Conservation (phyloP, 2,329 filamentous ascomycete species). For the Penicillium italicum region DNA sequence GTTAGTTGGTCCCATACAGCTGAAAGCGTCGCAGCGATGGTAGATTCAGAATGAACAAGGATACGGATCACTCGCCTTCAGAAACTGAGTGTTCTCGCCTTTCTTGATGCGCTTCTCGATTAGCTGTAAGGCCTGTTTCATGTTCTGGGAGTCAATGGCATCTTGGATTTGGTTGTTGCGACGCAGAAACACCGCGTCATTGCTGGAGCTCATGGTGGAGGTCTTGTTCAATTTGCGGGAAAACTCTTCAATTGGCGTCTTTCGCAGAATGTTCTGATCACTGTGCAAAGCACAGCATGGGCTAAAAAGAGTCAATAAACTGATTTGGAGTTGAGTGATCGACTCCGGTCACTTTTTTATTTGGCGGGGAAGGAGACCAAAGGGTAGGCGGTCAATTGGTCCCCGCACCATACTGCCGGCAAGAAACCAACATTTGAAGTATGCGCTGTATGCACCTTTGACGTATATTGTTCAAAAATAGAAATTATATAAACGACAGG, state of each 20-base stretch:
- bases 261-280: constrained; percentile 11
- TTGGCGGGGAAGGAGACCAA: constrained; percentile 20
- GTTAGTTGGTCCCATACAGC: not conserved
- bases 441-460: not conserved
- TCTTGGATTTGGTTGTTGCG: constrained; percentile 50
- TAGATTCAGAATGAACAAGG: not conserved
- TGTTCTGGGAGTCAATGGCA: constrained; percentile 47
- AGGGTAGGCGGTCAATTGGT: constrained; percentile 15
- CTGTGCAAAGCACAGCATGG: constrained; percentile 29
- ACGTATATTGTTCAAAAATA: not conserved
- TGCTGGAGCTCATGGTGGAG: constrained; percentile 32
- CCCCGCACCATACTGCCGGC: constrained; percentile 10
- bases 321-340: not conserved
- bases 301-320: not conserved
- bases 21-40: not conserved
- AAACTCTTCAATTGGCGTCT: not conserved
- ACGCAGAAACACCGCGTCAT: constrained; percentile 42
- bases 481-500: not conserved
- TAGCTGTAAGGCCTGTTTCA: constrained; percentile 49
- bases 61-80: constrained; percentile 31
- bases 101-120: constrained; percentile 56
- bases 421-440: not conserved
- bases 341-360: constrained; percentile 10
- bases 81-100: constrained; percentile 44
- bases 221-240: not conserved